These are phyloP conservation scores for Candida qinlingensis DNA, from an alignment of 805 yeast species.

Conservation along the genomic window DNA sequence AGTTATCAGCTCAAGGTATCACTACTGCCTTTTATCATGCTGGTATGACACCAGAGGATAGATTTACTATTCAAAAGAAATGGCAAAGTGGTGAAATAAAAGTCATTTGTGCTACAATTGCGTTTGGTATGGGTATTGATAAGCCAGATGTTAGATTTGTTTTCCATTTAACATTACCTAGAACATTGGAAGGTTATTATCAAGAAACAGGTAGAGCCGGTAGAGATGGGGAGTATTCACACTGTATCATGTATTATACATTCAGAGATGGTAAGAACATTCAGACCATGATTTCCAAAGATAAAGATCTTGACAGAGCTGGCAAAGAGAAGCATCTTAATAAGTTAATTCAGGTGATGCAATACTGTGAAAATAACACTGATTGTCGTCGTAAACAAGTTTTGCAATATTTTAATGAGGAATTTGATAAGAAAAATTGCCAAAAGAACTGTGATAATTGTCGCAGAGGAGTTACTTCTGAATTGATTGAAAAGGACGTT, in stretches of 20 bases:
- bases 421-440: slow-evolving; percentile 63
- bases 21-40: slow-evolving; percentile 82
- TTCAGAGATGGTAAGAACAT: slow-evolving; percentile 75
- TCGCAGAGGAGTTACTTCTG: slow-evolving; percentile 35
- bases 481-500: slow-evolving; percentile 56
- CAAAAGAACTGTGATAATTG: slow-evolving; percentile 83
- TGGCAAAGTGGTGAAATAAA: slow-evolving; percentile 77
- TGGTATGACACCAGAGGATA: slow-evolving; percentile 79
- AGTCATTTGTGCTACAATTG: slow-evolving; percentile 94
- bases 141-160: slow-evolving; percentile 94
- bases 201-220: slow-evolving; percentile 99
- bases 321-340: slow-evolving; percentile 74
- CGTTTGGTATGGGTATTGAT: slow-evolving; percentile 99
- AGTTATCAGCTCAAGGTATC: slow-evolving; percentile 56
- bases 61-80: slow-evolving; percentile 61
- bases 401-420: slow-evolving; percentile 84
- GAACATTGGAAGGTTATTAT: slow-evolving; percentile 92
- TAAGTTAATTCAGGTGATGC: slow-evolving; percentile 77
- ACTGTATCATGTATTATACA: slow-evolving; percentile 77
- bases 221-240: slow-evolving; percentile 81
- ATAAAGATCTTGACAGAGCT: slow-evolving; percentile 54
- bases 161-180: slow-evolving; percentile 79
- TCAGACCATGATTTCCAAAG: slow-evolving; percentile 73
- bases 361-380: slow-evolving; percentile 84
- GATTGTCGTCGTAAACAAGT: slow-evolving; percentile 91